A percentile compares a stretch with the other conserved stretches of the same genome.
phyloP scores from a whole-genome alignment of 768 basidiomycete species.

The Leccinellum albellum region DNA sequence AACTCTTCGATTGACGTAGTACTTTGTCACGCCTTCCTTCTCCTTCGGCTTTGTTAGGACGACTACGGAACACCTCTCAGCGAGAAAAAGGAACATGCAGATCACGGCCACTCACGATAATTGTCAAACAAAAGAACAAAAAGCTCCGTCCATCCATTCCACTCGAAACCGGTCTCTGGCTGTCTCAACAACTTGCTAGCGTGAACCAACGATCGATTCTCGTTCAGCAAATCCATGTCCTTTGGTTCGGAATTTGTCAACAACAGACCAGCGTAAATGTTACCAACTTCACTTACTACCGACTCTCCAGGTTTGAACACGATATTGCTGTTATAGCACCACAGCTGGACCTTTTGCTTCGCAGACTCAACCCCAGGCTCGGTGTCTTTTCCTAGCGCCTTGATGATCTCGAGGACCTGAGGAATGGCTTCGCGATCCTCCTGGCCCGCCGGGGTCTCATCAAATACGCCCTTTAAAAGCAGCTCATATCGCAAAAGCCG shows the following conservation, averaged over 20 bases:
- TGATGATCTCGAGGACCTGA: slow-evolving; percentile 83
- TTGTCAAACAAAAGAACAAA: slow-evolving; percentile 93
- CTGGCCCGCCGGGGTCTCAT: slow-evolving; percentile 68
- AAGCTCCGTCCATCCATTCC: slow-evolving; percentile 88
- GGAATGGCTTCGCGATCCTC: slow-evolving; percentile 83
- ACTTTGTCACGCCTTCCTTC: slow-evolving; percentile 70
- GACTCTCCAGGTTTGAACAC: slow-evolving; percentile 76
- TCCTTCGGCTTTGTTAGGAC: slow-evolving; percentile 86
- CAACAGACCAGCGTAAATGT: background rate
- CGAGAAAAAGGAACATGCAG: background rate
- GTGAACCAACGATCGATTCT: slow-evolving; percentile 79
- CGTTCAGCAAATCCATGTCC: slow-evolving; percentile 89
- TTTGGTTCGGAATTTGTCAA: slow-evolving; percentile 18
- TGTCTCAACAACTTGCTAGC: slow-evolving; percentile 81
- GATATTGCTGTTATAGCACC: slow-evolving; percentile 78
- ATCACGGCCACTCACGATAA: slow-evolving; percentile 59
- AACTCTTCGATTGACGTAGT: slow-evolving; percentile 78
- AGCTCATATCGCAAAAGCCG: slow-evolving; percentile 86
- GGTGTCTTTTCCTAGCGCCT: slow-evolving; percentile 78
- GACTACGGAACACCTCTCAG: slow-evolving; percentile 44
- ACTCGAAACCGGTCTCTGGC: slow-evolving; percentile 83
- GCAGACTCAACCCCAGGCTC: slow-evolving; percentile 84
- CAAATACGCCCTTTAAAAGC: slow-evolving; percentile 74
- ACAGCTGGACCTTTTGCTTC: slow-evolving; percentile 85
- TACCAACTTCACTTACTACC: slow-evolving; percentile 40